Evolutionary conservation across 73 alveolate genomes (phyloP), one percentile per base, ranked within the genome.

Genomic region (Paraurostyla sp.): DNA sequence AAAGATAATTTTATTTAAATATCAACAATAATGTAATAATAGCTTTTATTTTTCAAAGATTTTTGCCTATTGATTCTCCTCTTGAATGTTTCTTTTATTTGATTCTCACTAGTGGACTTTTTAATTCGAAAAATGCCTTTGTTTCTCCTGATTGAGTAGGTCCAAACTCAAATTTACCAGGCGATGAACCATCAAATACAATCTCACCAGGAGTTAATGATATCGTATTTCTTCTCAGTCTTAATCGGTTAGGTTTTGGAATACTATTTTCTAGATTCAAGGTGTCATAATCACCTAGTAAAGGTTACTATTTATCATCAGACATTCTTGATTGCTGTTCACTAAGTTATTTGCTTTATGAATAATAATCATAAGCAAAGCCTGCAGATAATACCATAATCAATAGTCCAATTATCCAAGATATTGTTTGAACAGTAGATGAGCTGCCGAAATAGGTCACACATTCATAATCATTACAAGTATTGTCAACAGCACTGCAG

Each of bases 381-480:
- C n/a, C n/a, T n/a, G n/a, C n/a, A n/a, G n/a, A n/a, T n/a, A n/a
- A n/a, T n/a, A n/a, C n/a, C n/a, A n/a, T n/a, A n/a, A n/a, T n/a
- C n/a, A n/a, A n/a, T n/a, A n/a, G n/a, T n/a, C n/a, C n/a, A n/a
- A n/a, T n/a, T n/a, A n/a, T n/a, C n/a, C n/a, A n/a, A n/a, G n/a
- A n/a, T n/a, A n/a, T n/a, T n/a, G n/a, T n/a, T n/a, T n/a, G n/a
- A n/a, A n/a, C n/a, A n/a, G 82, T 65, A 4, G 60, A 16, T 6
- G 35, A 6, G 1, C 20, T 7, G 15, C 40, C 0, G 46, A 65
- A 65, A 22, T 7, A 9, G 13, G 56, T 3, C 1, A 58, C 13
- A 23, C 82, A 65, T 65, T 65, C 82, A 23, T 16, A 6, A 38
- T 65, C 82, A 65, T 40, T 65, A 65, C 82, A 65, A 18, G 9